Conservation (phyloP, 1,284 basidiomycete species). For the Vanrija sp. region DNA sequence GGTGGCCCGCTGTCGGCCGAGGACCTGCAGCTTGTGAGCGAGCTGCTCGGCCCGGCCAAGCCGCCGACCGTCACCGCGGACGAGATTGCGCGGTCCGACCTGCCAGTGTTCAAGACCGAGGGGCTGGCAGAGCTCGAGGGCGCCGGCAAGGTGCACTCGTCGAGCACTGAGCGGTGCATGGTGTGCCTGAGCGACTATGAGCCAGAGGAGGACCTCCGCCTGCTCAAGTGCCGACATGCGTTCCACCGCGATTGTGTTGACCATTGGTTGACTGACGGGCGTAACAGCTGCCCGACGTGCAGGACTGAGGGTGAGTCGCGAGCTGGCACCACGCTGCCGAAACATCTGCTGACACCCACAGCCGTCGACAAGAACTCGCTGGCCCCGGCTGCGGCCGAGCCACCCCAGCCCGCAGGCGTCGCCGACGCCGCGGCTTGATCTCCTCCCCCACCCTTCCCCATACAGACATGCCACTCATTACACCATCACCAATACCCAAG, state of each 20-base stretch:
- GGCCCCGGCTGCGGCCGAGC: not conserved
- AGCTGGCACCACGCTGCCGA: no score
- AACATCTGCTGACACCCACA: not conserved
- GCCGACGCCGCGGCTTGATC: not conserved
- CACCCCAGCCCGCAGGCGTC: not conserved
- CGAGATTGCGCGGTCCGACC: conserved; percentile 73
- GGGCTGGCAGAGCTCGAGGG: conserved; percentile 58
- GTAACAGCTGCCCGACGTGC: conserved; percentile 88
- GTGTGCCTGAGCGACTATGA: conserved; percentile 81
- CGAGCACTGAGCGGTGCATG: conserved; percentile 62
- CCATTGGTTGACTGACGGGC: conserved; percentile 72
- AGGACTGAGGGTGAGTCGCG: conserved; percentile 37
- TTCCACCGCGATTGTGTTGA: conserved; percentile 85
- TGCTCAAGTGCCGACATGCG: conserved; percentile 74
- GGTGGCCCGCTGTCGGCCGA: conserved; percentile 55
- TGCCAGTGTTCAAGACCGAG: conserved; percentile 63
- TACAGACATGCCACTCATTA: conserved; percentile 48
- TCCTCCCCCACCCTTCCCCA: conserved; percentile 48
- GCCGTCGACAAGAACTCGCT: conserved; percentile 9
- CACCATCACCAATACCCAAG: not conserved
- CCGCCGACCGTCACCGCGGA: conserved; percentile 72
- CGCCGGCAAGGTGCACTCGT: conserved; percentile 63
- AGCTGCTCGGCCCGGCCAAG: conserved; percentile 39
- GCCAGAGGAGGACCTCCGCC: conserved; percentile 65
- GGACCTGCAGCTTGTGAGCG: conserved; percentile 68